Conservation (phyloP, 495 filamentous ascomycete species). For the Trichodelitschia bisporula region DNA sequence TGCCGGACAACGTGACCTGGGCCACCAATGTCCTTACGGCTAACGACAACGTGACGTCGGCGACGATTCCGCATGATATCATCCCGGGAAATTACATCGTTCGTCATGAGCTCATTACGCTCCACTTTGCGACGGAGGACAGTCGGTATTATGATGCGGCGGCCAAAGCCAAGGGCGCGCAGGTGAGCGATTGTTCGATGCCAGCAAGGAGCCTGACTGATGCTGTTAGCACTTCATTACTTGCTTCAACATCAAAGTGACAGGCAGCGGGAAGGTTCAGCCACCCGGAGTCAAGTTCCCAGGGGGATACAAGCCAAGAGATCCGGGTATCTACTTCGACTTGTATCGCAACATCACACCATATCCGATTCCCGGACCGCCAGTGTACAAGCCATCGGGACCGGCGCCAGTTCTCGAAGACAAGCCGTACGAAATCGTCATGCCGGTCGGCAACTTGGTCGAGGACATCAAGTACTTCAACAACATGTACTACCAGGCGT, state of each 20-base stretch:
- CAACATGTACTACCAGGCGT: no score
- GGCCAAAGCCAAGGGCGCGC: background rate
- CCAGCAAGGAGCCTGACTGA: no score
- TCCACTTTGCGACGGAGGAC: no score
- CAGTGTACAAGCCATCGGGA: no score
- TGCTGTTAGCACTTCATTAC: no score
- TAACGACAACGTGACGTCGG: constrained; percentile 6
- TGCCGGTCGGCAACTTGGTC: no score
- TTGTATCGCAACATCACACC: constrained; percentile 6
- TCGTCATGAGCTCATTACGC: constrained; percentile 3
- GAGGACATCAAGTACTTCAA: no score
- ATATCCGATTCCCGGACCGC: constrained; percentile 14
- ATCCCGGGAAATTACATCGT: constrained; percentile 4
- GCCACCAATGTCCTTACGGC: constrained; percentile 7
- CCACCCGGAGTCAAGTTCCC: no score
- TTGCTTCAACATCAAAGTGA: constrained; percentile 2
- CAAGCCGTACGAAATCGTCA: no score
- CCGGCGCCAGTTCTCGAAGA: no score
- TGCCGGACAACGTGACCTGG: constrained; percentile 6
- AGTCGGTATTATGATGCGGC: no score
- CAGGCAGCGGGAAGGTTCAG: constrained; percentile 3
- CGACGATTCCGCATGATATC: constrained; percentile 5
- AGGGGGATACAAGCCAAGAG: constrained; percentile 5
- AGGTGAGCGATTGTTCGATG: no score
- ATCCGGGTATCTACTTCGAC: constrained; percentile 8